Percentiles rank a stretch among this genome's conserved stretches.
phyloP scores from a whole-genome alignment of 192 early-diverging fungal species.

The Coemansia furcata region DNA sequence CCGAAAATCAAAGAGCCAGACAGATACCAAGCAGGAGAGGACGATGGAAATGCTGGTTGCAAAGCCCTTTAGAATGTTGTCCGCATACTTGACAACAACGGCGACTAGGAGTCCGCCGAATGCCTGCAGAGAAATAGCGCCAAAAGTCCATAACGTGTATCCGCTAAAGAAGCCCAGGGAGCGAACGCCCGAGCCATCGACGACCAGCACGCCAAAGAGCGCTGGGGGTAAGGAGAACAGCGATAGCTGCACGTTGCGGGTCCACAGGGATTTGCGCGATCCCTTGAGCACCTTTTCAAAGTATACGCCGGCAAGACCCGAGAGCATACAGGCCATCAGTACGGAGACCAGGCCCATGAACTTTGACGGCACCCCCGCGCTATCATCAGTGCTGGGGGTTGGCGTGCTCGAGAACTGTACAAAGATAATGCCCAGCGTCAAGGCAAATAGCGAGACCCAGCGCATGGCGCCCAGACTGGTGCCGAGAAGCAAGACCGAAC shows the following conservation, averaged over 20 bases:
- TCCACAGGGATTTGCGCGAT: slow-evolving; percentile 77
- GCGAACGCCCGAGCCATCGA: slow-evolving; percentile 70
- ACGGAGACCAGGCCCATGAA: slow-evolving; percentile 81
- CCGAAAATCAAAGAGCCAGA: slow-evolving; percentile 76
- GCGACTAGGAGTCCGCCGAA: slow-evolving; percentile 93
- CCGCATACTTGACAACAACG: slow-evolving; percentile 95
- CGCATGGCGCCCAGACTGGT: slow-evolving; percentile 66
- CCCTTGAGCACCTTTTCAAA: slow-evolving; percentile 99
- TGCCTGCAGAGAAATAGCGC: slow-evolving; percentile 85
- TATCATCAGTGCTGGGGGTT: neutral
- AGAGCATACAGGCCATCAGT: slow-evolving; percentile 78
- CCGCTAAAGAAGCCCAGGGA: slow-evolving; percentile 89
- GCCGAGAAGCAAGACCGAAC: slow-evolving; percentile 80
- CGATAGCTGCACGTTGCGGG: slow-evolving; percentile 91
- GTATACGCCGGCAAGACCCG: slow-evolving; percentile 95
- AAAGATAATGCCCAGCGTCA: slow-evolving; percentile 86
- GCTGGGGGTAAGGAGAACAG: slow-evolving; percentile 80
- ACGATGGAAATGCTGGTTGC: slow-evolving; percentile 96
- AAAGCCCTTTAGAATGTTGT: slow-evolving; percentile 99
- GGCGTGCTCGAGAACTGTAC: slow-evolving; percentile 68
- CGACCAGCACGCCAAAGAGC: slow-evolving; percentile 70
- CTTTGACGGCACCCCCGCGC: slow-evolving; percentile 3
- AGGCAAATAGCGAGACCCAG: slow-evolving; percentile 78
- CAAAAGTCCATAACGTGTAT: slow-evolving; percentile 78
- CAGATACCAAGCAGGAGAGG: slow-evolving; percentile 79